Base-by-base conservation (phyloP, 345 rosid species). In the Pelargonium nanum region DNA sequence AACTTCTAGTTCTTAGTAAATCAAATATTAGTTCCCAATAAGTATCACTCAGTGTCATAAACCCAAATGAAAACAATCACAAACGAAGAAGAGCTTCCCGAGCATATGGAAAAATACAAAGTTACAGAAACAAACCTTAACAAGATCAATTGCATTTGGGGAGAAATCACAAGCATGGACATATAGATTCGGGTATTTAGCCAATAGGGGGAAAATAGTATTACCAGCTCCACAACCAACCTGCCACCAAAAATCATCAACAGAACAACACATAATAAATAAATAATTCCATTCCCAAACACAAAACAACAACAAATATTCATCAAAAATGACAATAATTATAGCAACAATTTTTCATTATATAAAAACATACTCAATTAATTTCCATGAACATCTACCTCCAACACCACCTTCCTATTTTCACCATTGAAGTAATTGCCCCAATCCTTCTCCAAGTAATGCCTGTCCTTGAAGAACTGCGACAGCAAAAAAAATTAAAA, bases 401-500 rank as follows among this genome's bases (percentile, higher is more conserved):
- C 77, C 24, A 72, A 69, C 59, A 76, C 62, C 45, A 68, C 66
- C 64, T 76, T 68, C 26, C 63, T 69, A 15, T 56, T n/a, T 23
- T 56, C 65, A 65, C 75, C 77, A 21, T 71, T 66, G 65, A 83
- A 76, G 78, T 76, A 76, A 20, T 48, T 67, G 12, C 78, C 80
- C 88, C 85, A 78, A 56, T 83, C 88, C 67, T 83, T 83, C 60
- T 76, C 80, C 80, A 83, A 70, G 83, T 80, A 83, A 74, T 83
- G 88, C 45, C 85, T 80, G n/a, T 83, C 85, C 65, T 83, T 83
- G 61, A 83, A 83, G 59, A 83, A 80, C 83, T 83, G 69, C 59
- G 60, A n/a, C 44, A 25, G 6, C 22, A 52, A 7, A 70, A 21
- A n/a, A n/a, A n/a, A n/a, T n/a, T n/a, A n/a, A n/a, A n/a, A n/a